A percentile compares a stretch with the other conserved stretches of the same genome.
Evolutionary conservation across 148 eudicot species (phyloP).

Genomic region (Vaccinium darrowii): DNA sequence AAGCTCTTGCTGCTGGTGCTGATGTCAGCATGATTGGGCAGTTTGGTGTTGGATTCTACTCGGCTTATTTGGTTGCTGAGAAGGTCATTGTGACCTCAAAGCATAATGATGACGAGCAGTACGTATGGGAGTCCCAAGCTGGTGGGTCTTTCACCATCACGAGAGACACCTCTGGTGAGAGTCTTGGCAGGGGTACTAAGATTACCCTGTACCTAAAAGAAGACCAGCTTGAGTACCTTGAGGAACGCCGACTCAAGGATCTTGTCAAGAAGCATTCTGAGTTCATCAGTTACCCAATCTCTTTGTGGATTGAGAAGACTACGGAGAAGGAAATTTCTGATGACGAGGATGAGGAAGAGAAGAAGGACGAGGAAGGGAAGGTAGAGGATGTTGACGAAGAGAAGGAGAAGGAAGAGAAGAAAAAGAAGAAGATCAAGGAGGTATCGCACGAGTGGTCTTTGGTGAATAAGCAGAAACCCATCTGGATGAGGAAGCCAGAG

Average conservation of each 20-base stretch:
- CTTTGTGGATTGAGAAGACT: slow-evolving; percentile 81
- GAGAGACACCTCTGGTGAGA: slow-evolving; percentile 68
- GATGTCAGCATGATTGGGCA: slow-evolving; percentile 89
- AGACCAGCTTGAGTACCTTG: slow-evolving; percentile 82
- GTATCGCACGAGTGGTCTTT: slow-evolving; percentile 74
- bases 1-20: slow-evolving; percentile 83
- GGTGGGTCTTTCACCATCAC: slow-evolving; percentile 83
- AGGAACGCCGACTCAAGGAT: slow-evolving; percentile 82
- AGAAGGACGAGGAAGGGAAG: slow-evolving; percentile 77
- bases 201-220: slow-evolving; percentile 67
- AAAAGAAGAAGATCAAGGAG: slow-evolving; percentile 85
- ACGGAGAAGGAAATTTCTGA: slow-evolving; percentile 83
- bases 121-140: slow-evolving; percentile 75
- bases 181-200: slow-evolving; percentile 75
- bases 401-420: slow-evolving; percentile 76
- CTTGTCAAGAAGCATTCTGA: slow-evolving; percentile 74
- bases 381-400: slow-evolving; percentile 85
- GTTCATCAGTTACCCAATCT: slow-evolving; percentile 81
- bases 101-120: slow-evolving; percentile 82
- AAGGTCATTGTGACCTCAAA: slow-evolving; percentile 76
- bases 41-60: slow-evolving; percentile 76
- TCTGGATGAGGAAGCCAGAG: slow-evolving; percentile 95
- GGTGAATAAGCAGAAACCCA: slow-evolving; percentile 72
- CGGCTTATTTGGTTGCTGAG: slow-evolving; percentile 78
- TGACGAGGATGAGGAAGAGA: slow-evolving; percentile 79